phyloP scores from a whole-genome alignment of 306 rosid genomes.

The Ochetophila trinervis region DNA sequence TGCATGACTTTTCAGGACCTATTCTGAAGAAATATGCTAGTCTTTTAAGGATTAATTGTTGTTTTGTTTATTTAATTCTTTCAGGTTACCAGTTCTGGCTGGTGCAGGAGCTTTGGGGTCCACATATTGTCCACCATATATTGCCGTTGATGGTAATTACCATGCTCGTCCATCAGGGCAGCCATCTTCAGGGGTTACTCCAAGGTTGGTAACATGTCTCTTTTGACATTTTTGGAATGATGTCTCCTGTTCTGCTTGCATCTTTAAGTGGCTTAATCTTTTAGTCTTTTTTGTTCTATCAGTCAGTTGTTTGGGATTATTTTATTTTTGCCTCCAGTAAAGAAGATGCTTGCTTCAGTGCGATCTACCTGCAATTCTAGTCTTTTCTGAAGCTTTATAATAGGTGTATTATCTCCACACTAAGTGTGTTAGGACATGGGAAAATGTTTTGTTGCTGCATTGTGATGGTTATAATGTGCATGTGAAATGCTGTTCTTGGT shows the following conservation, averaged over 20 bases:
- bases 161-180: slow-evolving; percentile 74
- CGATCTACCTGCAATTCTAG: not conserved
- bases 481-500: not conserved
- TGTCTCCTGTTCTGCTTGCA: not conserved
- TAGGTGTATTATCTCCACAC: not conserved
- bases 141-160: slow-evolving; percentile 77
- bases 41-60: not conserved
- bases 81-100: slow-evolving; percentile 91
- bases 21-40: not conserved
- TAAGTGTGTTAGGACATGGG: too few species aligned
- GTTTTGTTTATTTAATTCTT: slow-evolving; percentile 4
- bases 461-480: not conserved
- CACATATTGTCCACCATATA: slow-evolving; percentile 75
- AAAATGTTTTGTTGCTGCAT: not conserved
- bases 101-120: slow-evolving; percentile 94
- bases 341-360: too few species aligned
- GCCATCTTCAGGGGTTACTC: slow-evolving; percentile 49
- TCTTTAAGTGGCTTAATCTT: not conserved
- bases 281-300: not conserved
- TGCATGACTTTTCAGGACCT: not conserved
- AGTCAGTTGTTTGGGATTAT: not conserved
- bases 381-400: not conserved
- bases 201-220: slow-evolving; percentile 43
- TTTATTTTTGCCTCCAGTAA: not conserved
- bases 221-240: not conserved